These are phyloP conservation scores for Glonium stellatum DNA, from an alignment of 495 filamentous ascomycete genomes.

Conservation along the genomic window DNA sequence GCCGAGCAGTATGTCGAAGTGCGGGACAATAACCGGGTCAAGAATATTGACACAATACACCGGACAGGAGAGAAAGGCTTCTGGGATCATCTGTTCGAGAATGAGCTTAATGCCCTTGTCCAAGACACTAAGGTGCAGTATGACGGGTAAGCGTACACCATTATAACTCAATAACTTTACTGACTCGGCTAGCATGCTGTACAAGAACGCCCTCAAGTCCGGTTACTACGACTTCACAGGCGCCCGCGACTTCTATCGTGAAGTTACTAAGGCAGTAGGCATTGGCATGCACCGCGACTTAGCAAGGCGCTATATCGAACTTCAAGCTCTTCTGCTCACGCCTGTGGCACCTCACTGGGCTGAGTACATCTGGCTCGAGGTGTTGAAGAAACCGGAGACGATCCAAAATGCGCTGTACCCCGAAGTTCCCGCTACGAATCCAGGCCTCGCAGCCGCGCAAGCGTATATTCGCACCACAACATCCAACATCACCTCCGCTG, in stretches of 20 bases:
- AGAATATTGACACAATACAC: constrained; percentile 36
- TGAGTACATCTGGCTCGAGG: constrained; percentile 86
- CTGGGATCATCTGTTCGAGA: constrained; percentile 85
- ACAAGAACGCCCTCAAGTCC: constrained; percentile 87
- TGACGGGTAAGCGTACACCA: constrained; percentile 31
- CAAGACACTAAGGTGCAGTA: constrained; percentile 70
- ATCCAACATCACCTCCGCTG: constrained; percentile 77
- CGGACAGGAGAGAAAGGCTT: constrained; percentile 60
- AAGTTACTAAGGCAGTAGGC: constrained; percentile 62
- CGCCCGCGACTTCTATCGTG: constrained; percentile 86
- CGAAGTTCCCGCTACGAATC: constrained; percentile 53
- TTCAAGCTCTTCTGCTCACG: constrained; percentile 75
- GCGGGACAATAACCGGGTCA: constrained; percentile 53
- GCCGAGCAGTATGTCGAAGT: constrained; percentile 30
- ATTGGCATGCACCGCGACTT: constrained; percentile 78
- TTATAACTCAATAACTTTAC: too few relatives aligned
- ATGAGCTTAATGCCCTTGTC: constrained; percentile 84
- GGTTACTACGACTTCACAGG: constrained; percentile 82
- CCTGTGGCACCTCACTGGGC: constrained; percentile 89
- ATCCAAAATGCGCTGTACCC: constrained; percentile 80
- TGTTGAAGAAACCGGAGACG: constrained; percentile 65
- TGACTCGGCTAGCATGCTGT: constrained; percentile 49
- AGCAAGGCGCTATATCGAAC: constrained; percentile 67
- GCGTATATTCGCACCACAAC: constrained; percentile 71
- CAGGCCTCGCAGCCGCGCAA: constrained; percentile 62